Conservation (phyloP, 2,329 filamentous ascomycete genomes). For the Hypoxylon sp. region DNA sequence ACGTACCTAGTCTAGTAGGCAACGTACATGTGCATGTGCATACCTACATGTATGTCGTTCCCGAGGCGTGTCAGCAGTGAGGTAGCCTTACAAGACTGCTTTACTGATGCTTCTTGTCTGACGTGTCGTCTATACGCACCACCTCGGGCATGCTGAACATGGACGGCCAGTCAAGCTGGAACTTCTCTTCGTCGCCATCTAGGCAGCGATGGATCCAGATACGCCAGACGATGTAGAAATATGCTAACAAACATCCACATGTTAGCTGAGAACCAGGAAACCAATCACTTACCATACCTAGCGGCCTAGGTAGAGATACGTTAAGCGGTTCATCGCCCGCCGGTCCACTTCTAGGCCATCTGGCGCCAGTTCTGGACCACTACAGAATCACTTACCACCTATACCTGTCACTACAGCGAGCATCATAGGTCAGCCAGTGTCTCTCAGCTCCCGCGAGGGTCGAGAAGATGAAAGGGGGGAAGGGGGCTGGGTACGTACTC, state of each 20-base stretch:
- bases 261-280: slow-evolving; percentile 21
- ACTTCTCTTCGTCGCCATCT: slow-evolving; percentile 76
- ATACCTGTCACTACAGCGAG: slow-evolving; percentile 73
- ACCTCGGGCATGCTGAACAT: slow-evolving; percentile 62
- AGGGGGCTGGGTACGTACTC: slow-evolving; percentile 17
- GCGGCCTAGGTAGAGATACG: too few species aligned
- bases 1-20: neutral
- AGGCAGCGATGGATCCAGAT: slow-evolving; percentile 82
- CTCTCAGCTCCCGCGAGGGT: neutral
- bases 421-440: slow-evolving; percentile 11
- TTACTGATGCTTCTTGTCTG: slow-evolving; percentile 42
- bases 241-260: slow-evolving; percentile 57
- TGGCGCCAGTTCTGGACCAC: neutral
- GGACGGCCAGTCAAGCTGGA: slow-evolving; percentile 73
- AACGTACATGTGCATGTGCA: neutral
- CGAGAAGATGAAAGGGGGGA: too few species aligned
- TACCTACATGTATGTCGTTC: neutral
- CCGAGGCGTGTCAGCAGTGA: neutral
- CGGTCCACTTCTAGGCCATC: neutral
- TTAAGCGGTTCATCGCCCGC: too few species aligned
- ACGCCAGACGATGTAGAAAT: slow-evolving; percentile 85
- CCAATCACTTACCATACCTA: neutral
- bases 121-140: slow-evolving; percentile 43
- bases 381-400: slow-evolving; percentile 52
- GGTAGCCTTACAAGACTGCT: neutral